Evolutionary conservation across 202 grass and related monocot genomes (phyloP), one percentile per base, ranked within the genome.

Genomic region (Cymbopogon flexuosus): DNA sequence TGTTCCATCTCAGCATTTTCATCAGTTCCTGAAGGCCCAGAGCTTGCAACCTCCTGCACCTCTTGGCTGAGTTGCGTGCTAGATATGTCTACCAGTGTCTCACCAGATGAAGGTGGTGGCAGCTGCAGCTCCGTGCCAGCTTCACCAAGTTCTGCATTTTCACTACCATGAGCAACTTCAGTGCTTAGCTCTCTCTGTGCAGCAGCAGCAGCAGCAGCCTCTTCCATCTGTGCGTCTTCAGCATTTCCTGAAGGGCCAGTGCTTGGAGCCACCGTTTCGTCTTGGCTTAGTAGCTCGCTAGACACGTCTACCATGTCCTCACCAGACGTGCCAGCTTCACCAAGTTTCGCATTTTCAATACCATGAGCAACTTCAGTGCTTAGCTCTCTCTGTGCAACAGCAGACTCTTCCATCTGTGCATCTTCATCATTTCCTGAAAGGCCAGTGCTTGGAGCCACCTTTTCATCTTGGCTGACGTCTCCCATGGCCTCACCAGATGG

Each of bases 1-100:
- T 11, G 41, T 47, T 31, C 23, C 37, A 27, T 18, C 51, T 76
- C 39, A 23, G 15, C 37, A 46, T 15, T 62, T 71, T 72, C 39
- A 62, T 45, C 54, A 62, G 43, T 33, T 60, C 22, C 14, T 18
- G 21, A 18, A 19, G 47, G 49, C n/a, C 18, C 51, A 60, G 39
- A 22, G 23, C 37, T 43, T 41, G 52, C 37, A 69, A 39, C 52
- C n/a, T 71, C 66, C 22, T 39, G 35, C 29, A 13, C 79, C 39
- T 67, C 81, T 19, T 30, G 37, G 62, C 24, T 36, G 24, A 30
- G 12, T 60, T 16, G 49, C 62, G 59, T 23, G 16, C 45, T 68
- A 76, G 81, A 29, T 76, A 8, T 34, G 18, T 34, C 62, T 37
- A 83, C 22, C 62, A 67, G 5, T 10, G 13, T n/a, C 27, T 84